A percentile compares a stretch with the other conserved stretches of the same genome.
Conservation (phyloP, 495 filamentous ascomycete genomes). For the Trichoderma asperelloides region DNA sequence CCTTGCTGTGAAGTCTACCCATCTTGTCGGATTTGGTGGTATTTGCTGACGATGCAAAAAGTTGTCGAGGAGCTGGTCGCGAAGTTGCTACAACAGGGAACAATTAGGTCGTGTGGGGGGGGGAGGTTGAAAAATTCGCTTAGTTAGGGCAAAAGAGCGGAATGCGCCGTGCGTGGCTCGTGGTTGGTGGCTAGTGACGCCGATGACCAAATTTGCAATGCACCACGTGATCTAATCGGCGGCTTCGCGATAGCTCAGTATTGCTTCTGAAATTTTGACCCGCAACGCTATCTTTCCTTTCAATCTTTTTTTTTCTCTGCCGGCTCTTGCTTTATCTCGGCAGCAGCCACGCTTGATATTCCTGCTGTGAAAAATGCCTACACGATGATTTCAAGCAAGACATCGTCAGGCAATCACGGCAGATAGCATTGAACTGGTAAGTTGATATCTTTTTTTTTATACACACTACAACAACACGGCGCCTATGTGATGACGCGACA, state of each 20-base stretch:
- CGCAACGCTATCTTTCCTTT: neutral
- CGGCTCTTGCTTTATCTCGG: too few relatives aligned
- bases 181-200: neutral
- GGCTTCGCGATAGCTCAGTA: neutral
- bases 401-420: too few relatives aligned
- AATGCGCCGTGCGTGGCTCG: neutral
- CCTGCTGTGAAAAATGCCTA: too few relatives aligned
- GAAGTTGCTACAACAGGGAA: neutral
- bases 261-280: neutral
- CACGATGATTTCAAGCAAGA: too few relatives aligned
- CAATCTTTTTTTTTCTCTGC: neutral
- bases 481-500: slow-evolving; percentile 40
- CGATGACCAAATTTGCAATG: neutral
- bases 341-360: too few relatives aligned
- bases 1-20: slow-evolving; percentile 98
- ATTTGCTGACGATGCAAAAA: slow-evolving; percentile 15
- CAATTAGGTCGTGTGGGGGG: slow-evolving; percentile 10
- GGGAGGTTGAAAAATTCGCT: slow-evolving; percentile 15
- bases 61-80: slow-evolving; percentile 13
- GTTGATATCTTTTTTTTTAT: neutral
- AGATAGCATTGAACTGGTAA: neutral
- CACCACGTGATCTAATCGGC: neutral
- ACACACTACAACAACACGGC: neutral
- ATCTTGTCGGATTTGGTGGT: slow-evolving; percentile 40
- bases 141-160: slow-evolving; percentile 11